Base-by-base conservation (phyloP, 2,329 filamentous ascomycete genomes). In the Ophiostoma ulmi region DNA sequence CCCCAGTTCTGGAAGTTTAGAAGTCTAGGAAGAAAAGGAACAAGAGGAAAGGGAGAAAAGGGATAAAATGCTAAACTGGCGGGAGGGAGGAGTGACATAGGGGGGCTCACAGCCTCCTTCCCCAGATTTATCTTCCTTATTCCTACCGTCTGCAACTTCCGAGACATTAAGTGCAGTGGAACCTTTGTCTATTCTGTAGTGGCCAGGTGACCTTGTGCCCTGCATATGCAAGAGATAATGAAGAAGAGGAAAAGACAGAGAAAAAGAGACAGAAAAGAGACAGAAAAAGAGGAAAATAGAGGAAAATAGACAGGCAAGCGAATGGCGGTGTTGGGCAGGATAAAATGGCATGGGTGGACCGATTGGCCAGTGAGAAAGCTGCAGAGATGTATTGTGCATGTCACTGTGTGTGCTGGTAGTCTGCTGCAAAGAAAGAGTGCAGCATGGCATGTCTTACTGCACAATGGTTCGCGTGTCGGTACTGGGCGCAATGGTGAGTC, bases 191-290 rank as follows among this genome's bases (percentile, higher is more conserved):
- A 48, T 48, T 48, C 44, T 48, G 44, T 48, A 58, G 52, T 26
- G 52, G n/a, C 22, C 64, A 66, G 64, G 64, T 66, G 64, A 66
- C 64, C 64, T 41, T n/a, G 17, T 66, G 20, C 22, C 64, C 64
- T 66, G 64, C 64, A 66, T 58, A 22, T 22, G 52, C n/a, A 22
- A 6, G 44, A 26, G 8, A 11, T 14, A 17, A 26, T 7, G 8
- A 11, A 58, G 52, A 26, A 10, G n/a, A 20, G 13, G 52, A 22
- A 58, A 22, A 26, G 10, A 26, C 14, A n/a, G 14, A 20, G 44
- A 20, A 48, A n/a, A n/a, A 48, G 17, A 20, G 5, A 48, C 31
- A 20, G 7, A 7, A 17, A 48, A 20, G 13, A 17, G 13, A 44
- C 5, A 44, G 11, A 14, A 14, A 13, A 44, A 14, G n/a, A n/a